These are phyloP conservation scores for Penicillium angulare DNA, from an alignment of 495 filamentous ascomycete genomes.

Conservation along the genomic window DNA sequence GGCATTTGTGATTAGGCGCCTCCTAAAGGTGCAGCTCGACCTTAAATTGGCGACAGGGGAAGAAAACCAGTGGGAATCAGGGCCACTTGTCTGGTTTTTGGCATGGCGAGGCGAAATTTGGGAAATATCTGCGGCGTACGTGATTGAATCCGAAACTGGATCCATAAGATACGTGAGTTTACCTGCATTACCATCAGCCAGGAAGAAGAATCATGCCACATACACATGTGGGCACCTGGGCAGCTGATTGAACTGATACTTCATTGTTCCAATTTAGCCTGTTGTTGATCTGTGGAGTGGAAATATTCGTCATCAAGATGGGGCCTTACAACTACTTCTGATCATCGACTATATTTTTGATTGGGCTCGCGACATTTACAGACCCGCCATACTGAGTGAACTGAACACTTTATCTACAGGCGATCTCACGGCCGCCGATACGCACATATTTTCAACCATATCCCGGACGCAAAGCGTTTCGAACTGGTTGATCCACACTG, in stretches of 20 bases:
- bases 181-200: too few species aligned
- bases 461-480: background rate
- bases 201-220: too few species aligned
- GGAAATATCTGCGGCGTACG: background rate
- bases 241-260: too few species aligned
- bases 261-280: too few species aligned
- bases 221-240: too few species aligned
- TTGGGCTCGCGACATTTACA: slow-evolving; percentile 34
- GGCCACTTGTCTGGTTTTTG: slow-evolving; percentile 1
- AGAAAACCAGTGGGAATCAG: background rate
- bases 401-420: background rate
- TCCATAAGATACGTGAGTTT: slow-evolving; percentile 3
- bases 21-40: too few species aligned
- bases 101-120: background rate
- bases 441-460: background rate
- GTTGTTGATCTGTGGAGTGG: slow-evolving; percentile 25
- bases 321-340: slow-evolving; percentile 27
- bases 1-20: slow-evolving; percentile 18
- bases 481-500: background rate
- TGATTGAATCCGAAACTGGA: background rate
- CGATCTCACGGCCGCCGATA: background rate
- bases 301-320: slow-evolving; percentile 17
- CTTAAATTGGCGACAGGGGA: slow-evolving; percentile 2
- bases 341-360: slow-evolving; percentile 37
- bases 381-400: background rate